These are phyloP conservation scores for Citrus mangshanensis DNA, from an alignment of 345 rosid species.

Conservation along the genomic window DNA sequence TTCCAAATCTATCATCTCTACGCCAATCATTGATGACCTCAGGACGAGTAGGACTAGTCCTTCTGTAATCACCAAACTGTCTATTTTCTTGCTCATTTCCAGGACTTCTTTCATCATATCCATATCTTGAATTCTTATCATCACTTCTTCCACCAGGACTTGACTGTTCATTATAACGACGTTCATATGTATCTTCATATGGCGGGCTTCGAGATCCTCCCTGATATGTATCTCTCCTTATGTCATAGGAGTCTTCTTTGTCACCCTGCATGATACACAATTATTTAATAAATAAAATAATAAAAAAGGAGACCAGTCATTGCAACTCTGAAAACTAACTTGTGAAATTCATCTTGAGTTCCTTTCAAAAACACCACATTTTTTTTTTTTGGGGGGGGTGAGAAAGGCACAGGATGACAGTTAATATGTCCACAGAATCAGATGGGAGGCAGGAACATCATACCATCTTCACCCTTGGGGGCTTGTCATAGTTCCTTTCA, in stretches of 20 bases:
- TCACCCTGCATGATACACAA: constrained; percentile 52
- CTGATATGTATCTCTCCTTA: constrained; percentile 45
- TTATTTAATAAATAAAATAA: background rate
- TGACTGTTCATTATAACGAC: constrained; percentile 64
- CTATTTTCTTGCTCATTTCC: constrained; percentile 62
- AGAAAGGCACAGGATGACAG: background rate
- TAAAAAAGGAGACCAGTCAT: background rate
- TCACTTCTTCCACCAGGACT: constrained; percentile 81
- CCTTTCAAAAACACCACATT: background rate
- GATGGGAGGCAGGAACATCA: constrained; percentile 17
- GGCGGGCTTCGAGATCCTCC: constrained; percentile 91
- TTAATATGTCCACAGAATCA: background rate
- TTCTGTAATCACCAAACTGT: constrained; percentile 47
- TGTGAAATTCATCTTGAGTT: background rate
- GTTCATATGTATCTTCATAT: constrained; percentile 67
- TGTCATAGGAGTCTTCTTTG: constrained; percentile 57
- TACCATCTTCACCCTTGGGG: constrained; percentile 73
- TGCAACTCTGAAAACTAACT: background rate
- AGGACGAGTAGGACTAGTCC: constrained; percentile 75
- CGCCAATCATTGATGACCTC: constrained; percentile 88
- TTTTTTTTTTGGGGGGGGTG: no score
- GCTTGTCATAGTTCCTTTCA: constrained; percentile 72
- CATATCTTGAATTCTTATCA: constrained; percentile 42
- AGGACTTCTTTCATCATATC: constrained; percentile 61
- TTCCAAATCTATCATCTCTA: constrained; percentile 85